Conservation (phyloP, 345 rosid species). For the Boechera divaricarpa region DNA sequence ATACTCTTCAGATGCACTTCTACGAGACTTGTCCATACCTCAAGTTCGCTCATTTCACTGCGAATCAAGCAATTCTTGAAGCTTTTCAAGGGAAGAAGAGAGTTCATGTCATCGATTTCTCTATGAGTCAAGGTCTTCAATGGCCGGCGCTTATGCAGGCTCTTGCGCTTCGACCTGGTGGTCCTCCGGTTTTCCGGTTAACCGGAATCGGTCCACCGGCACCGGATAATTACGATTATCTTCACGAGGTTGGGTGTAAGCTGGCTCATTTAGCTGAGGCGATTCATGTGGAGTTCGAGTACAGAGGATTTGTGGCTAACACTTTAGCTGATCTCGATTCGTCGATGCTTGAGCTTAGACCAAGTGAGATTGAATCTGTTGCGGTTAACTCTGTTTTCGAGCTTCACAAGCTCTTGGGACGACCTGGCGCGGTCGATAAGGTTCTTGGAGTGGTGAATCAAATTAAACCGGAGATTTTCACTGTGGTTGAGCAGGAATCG, state of each 20-base stretch:
- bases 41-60: conserved; percentile 84
- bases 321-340: conserved; percentile 79
- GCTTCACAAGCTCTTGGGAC: conserved; percentile 66
- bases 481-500: conserved; percentile 82
- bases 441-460: conserved; percentile 62
- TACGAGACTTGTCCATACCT: conserved; percentile 89
- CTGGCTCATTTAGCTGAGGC: conserved; percentile 77
- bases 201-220: conserved; percentile 85
- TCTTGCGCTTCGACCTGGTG: conserved; percentile 70
- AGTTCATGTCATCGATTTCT: conserved; percentile 76
- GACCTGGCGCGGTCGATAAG: conserved; percentile 66
- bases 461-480: conserved; percentile 73
- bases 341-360: conserved; percentile 65
- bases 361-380: conserved; percentile 60
- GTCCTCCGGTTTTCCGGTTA: conserved; percentile 72
- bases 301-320: conserved; percentile 72
- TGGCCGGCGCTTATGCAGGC: conserved; percentile 93
- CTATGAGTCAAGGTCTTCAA: conserved; percentile 77
- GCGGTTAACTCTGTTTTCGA: conserved; percentile 87
- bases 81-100: conserved; percentile 67
- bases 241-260: conserved; percentile 85
- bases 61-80: conserved; percentile 84
- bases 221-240: conserved; percentile 58
- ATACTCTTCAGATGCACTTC: conserved; percentile 81
- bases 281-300: conserved; percentile 75